Evolutionary conservation across 1,139 yeast genomes (phyloP), one percentile per base, ranked within the genome.

Genomic region (Fermentozyma sake): DNA sequence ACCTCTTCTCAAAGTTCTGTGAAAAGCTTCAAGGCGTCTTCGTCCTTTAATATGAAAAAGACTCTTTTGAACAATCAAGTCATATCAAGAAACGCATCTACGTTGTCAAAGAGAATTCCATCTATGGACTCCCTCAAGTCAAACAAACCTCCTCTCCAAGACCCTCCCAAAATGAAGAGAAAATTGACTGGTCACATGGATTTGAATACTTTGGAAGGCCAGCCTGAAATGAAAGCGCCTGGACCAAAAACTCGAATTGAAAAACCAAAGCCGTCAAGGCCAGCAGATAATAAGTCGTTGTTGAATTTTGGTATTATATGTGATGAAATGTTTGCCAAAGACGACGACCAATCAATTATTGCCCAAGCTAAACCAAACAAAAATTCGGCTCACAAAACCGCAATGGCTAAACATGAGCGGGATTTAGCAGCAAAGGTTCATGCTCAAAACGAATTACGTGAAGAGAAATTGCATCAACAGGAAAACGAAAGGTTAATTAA

Each of bases 21-120:
- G 27, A 39, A 44, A 33, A 44, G 45, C 27, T 55, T 61, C 37
- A 56, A 56, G 12, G 72, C 69, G 2, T 65, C 72, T 2, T 61
- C 52, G 23, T 60, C 72, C 3, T 53, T 59, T 31, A 61, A 55
- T 36, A 64, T 58, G 39, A 65, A 58, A 44, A 61, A 55, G 35
- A 42, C 51, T 7, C 36, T 53, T 26, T 40, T 50, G 35, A 56
- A 50, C 25, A 53, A 49, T 21, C 48, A 47, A 14, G 51, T 46
- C 7, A 48, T 55, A 11, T 52, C 65, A 4, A 44, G 59, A 31
- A 42, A 42, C 7, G 37, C 48, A 9, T 48, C 60, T 3, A 19
- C 26, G 3, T 26, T 20, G 31, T 19, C 22, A 34, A 32, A 24
- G 20, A 19, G 9, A 24, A 7, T 28, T 23, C 10, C 20, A 27